phyloP scores from a whole-genome alignment of 2,329 filamentous ascomycete species.

The Trichoderma asperellum region DNA sequence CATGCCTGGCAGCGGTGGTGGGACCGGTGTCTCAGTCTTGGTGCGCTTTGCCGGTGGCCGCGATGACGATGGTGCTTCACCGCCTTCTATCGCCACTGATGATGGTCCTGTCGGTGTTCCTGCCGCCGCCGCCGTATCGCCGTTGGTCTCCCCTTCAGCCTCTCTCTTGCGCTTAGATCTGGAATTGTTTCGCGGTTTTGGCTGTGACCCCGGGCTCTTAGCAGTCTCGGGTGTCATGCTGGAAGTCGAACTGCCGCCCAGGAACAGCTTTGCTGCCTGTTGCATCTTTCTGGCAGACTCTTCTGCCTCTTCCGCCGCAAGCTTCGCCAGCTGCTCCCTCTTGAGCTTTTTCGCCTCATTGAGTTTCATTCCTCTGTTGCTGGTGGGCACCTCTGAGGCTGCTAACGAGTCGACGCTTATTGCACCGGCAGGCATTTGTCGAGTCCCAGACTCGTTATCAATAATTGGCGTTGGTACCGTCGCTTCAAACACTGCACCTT shows the following conservation, averaged over 20 bases:
- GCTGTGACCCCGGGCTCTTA: constrained; percentile 32
- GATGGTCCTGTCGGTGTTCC: background rate
- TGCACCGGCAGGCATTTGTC: constrained; percentile 62
- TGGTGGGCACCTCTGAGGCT: constrained; percentile 65
- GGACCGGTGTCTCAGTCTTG: constrained; percentile 62
- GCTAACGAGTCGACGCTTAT: constrained; percentile 61
- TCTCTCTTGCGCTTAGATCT: constrained; percentile 54
- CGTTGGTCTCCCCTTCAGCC: constrained; percentile 37
- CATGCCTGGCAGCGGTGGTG: constrained; percentile 46
- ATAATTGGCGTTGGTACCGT: constrained; percentile 44
- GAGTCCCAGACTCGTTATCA: constrained; percentile 55
- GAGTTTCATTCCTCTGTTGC: constrained; percentile 75
- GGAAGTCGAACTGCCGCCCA: constrained; percentile 40
- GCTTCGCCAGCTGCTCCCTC: constrained; percentile 64
- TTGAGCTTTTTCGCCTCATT: constrained; percentile 79
- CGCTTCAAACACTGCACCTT: constrained; percentile 63
- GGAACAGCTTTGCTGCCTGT: constrained; percentile 52
- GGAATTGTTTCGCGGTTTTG: constrained; percentile 40
- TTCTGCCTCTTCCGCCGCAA: constrained; percentile 65
- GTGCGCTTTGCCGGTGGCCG: constrained; percentile 54
- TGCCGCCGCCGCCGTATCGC: constrained; percentile 40
- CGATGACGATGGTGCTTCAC: constrained; percentile 39
- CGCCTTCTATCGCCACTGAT: constrained; percentile 25
- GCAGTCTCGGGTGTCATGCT: constrained; percentile 39
- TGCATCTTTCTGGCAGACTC: constrained; percentile 59